Evolutionary conservation across 2,329 filamentous ascomycete species (phyloP).

Genomic region (Aspergillus texensis): DNA sequence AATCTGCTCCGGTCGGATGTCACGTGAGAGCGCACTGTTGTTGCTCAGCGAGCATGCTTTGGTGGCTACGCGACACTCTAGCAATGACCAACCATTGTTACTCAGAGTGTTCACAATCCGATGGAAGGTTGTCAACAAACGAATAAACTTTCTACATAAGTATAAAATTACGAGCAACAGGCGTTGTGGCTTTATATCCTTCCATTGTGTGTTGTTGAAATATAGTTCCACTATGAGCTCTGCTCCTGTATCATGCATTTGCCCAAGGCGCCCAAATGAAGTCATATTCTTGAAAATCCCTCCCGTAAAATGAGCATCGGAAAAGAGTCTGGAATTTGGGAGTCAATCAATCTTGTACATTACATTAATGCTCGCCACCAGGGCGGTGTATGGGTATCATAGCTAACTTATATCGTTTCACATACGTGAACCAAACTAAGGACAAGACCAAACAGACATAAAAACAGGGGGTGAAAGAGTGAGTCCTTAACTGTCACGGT

Average conservation of each 20-base stretch:
- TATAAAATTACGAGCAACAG: background rate
- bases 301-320: background rate
- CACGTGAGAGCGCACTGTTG: background rate
- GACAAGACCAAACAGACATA: background rate
- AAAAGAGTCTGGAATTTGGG: background rate
- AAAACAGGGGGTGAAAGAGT: slow-evolving; percentile 9
- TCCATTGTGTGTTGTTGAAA: background rate
- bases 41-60: background rate
- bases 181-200: background rate
- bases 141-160: background rate
- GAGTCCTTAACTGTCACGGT: slow-evolving; percentile 4
- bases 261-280: background rate
- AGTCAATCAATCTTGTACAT: slow-evolving; percentile 7
- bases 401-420: slow-evolving; percentile 5
- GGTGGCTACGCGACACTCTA: too few species aligned
- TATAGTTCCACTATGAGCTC: background rate
- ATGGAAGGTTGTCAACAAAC: background rate
- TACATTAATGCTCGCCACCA: slow-evolving; percentile 23
- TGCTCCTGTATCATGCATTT: background rate
- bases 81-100: background rate
- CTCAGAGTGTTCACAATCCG: background rate
- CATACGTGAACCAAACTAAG: slow-evolving; percentile 8
- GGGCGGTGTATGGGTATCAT: slow-evolving; percentile 19
- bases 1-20: background rate
- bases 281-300: background rate